Percentiles rank a stretch among this genome's conserved stretches.
Conservation (phyloP, 192 early-diverging fungal genomes). For the Entomortierella lignicola region DNA sequence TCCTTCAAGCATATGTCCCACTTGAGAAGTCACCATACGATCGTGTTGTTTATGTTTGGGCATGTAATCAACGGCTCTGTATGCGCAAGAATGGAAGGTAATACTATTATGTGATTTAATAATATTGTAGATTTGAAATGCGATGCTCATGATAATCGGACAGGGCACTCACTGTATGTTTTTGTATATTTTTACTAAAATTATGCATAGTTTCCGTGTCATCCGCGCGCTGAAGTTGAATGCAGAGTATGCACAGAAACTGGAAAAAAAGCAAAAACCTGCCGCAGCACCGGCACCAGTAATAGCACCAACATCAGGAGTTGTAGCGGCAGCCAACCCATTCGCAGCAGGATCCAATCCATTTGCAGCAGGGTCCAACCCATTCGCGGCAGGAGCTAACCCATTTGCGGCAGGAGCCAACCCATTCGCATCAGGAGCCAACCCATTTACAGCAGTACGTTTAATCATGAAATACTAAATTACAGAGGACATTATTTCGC, state of each 20-base stretch:
- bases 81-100: conserved; percentile 76
- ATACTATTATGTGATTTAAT: too few species aligned
- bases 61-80: conserved; percentile 81
- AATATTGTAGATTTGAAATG: too few species aligned
- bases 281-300: neutral
- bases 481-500: too few species aligned
- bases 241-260: conserved; percentile 67
- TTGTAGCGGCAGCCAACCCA: neutral
- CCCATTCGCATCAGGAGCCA: conserved; percentile 41
- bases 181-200: neutral
- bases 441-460: conserved; percentile 47
- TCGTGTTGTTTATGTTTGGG: conserved; percentile 83
- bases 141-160: too few species aligned
- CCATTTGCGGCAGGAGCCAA: conserved; percentile 33
- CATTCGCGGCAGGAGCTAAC: too few species aligned
- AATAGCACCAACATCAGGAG: neutral
- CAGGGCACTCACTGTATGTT: neutral
- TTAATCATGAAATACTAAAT: neutral
- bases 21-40: conserved; percentile 76
- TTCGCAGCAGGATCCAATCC: too few species aligned
- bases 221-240: conserved; percentile 74
- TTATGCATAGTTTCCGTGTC: conserved; percentile 60
- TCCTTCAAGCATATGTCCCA: conserved; percentile 82
- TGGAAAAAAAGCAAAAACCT: conserved; percentile 57
- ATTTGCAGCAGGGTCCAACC: too few species aligned